A percentile compares a stretch with the other conserved stretches of the same genome.
Evolutionary conservation across 1,284 basidiomycete genomes (phyloP).

Genomic region (Grifola frondosa): DNA sequence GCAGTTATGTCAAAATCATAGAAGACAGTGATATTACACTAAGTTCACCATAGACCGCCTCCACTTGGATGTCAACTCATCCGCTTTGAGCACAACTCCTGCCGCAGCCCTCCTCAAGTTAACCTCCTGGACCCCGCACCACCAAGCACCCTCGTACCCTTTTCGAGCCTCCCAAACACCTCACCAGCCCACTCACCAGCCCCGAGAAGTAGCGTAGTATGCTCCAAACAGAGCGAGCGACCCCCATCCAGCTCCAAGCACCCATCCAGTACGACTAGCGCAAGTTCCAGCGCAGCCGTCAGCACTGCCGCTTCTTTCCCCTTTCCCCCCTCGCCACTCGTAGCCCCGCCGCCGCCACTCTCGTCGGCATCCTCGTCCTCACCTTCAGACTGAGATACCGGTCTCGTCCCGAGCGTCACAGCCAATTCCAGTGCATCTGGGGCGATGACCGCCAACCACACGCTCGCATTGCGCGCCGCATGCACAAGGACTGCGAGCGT

Average conservation of each 20-base stretch:
- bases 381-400: conserved; percentile 48
- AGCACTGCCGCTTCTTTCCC: conserved; percentile 70
- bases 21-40: no score
- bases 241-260: conserved; percentile 78
- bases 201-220: conserved; percentile 69
- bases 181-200: conserved; percentile 79
- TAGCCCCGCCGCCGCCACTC: conserved; percentile 7
- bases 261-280: conserved; percentile 75
- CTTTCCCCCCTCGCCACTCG: conserved; percentile 20
- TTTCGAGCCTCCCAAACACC: conserved; percentile 67
- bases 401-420: conserved; percentile 70
- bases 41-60: conserved; percentile 64
- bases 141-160: conserved; percentile 59
- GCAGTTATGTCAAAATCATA: no score
- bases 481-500: conserved; percentile 83
- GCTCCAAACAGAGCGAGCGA: conserved; percentile 70
- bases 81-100: conserved; percentile 78
- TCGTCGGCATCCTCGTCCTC: conserved; percentile 44
- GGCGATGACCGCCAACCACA: conserved; percentile 78
- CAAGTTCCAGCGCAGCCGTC: conserved; percentile 73
- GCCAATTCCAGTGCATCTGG: conserved; percentile 84
- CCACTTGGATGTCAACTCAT: conserved; percentile 77
- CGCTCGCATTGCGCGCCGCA: conserved; percentile 73
- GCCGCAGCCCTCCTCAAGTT: conserved; percentile 70
- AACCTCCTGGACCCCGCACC: conserved; percentile 61